Evolutionary conservation across 2,329 filamentous ascomycete species (phyloP).

Genomic region (Berkeleyomyces basicola): DNA sequence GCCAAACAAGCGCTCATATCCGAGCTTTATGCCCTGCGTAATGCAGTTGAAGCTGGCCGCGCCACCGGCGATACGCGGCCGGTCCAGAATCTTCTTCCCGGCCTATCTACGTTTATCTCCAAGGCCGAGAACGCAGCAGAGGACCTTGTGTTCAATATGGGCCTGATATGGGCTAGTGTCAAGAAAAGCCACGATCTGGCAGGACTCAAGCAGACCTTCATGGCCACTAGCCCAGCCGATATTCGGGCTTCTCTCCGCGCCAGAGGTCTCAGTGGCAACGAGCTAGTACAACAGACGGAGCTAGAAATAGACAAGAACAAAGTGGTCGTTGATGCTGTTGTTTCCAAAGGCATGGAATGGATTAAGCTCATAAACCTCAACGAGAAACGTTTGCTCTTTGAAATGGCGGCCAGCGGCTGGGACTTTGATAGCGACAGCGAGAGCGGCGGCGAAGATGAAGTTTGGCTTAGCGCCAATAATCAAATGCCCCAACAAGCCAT

Average conservation of each 20-base stretch:
- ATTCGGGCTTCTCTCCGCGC: not conserved
- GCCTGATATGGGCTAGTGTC: not conserved
- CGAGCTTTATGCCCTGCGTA: not conserved
- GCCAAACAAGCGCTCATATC: not conserved
- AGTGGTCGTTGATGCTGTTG: not conserved
- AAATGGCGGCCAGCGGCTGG: slow-evolving; percentile 1
- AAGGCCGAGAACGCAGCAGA: not conserved
- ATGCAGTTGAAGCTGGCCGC: not conserved
- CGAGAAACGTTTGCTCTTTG: not conserved
- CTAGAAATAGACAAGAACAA: not conserved
- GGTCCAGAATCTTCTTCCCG: not conserved
- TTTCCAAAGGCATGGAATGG: not conserved
- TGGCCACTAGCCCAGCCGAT: not conserved
- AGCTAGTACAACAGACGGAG: not conserved
- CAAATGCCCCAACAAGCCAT: not conserved
- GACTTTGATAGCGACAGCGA: not conserved
- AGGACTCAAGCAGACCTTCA: not conserved
- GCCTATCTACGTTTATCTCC: not conserved
- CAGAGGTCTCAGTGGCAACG: not conserved
- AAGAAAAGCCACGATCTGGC: not conserved
- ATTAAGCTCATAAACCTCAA: slow-evolving; percentile 3
- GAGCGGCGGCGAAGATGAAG: not conserved
- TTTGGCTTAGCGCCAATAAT: not conserved
- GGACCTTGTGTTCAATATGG: slow-evolving; percentile 1
- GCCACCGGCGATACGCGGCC: not conserved